Evolutionary conservation across 1,284 basidiomycete species (phyloP), one percentile per base, ranked within the genome.

Genomic region (Puccinia polysora): DNA sequence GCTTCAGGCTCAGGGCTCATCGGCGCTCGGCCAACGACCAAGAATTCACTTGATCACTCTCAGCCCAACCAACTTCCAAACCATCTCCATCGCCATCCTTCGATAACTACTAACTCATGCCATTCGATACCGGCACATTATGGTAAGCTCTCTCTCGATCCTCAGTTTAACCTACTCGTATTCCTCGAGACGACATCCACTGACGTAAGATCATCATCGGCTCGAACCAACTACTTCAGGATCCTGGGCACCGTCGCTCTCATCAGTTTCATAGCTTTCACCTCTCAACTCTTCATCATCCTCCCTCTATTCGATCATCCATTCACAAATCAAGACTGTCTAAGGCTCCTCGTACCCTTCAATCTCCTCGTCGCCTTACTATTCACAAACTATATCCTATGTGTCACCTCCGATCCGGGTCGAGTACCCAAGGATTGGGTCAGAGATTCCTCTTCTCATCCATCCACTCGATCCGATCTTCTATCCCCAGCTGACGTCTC

Each of bases 231-330:
- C 40, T 43, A 45, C 38, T 60, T 20, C 63, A 83, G 83, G 82
- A 79, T 83, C 49, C 67, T 60, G 8, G 85, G 86, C 75, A 91
- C 91, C 63, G 81, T 88, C 52, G 81, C 81, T 76, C 85, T 97
- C 56, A 94, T 97, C 76, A 86, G 83, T 55, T 97, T 95, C 81
- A 91, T 96, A 76, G 85, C 89, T 1, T 91, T 91, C 79, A 88
- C 89, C 14, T 86, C 88, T 1, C 93, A 97, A 80, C 85, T 93
- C 77, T 93, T 89, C 80, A 83, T 96, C 75, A 86, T 94, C 80
- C 90, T 89, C 88, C 91, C 91, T 20, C 73, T 74, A 23, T 75
- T 65, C 47, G 93, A 92, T 77, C 88, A 89, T 53, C 80, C 84
- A 40, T 86, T 80, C 60, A 75, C 89, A 74, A 88, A 89, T 6